phyloP scores from a whole-genome alignment of 352 stramenopile genomes.

The Phytophthora meadii region DNA sequence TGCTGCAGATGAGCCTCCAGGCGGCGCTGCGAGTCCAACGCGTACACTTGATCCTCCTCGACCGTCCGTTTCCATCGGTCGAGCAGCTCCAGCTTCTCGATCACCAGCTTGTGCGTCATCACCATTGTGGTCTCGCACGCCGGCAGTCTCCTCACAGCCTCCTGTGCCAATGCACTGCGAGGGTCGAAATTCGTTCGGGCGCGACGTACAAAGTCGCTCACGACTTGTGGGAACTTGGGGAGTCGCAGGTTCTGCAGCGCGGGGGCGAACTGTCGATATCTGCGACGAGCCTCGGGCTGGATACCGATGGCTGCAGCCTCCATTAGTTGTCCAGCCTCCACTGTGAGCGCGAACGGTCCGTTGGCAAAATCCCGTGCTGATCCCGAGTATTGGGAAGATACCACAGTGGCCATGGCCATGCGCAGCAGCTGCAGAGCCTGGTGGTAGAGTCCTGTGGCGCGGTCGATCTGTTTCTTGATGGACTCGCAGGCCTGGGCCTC shows the following conservation, averaged over 20 bases:
- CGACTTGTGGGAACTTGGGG: conserved; percentile 70
- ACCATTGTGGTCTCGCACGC: conserved; percentile 75
- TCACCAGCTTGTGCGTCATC: conserved; percentile 76
- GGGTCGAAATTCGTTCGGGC: conserved; percentile 68
- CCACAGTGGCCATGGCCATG: conserved; percentile 66
- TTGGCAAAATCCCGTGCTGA: conserved; percentile 75
- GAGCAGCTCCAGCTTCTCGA: conserved; percentile 78
- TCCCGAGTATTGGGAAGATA: conserved; percentile 71
- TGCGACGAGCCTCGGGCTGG: conserved; percentile 72
- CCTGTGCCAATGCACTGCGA: conserved; percentile 56
- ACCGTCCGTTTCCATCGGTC: conserved; percentile 68
- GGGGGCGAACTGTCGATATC: conserved; percentile 66
- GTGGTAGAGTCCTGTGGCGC: conserved; percentile 61
- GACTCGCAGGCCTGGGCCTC: conserved; percentile 75
- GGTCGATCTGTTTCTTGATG: conserved; percentile 75
- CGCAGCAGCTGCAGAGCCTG: conserved; percentile 72
- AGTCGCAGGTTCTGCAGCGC: conserved; percentile 55
- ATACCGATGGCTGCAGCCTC: conserved; percentile 62
- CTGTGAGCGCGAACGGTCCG: conserved; percentile 65
- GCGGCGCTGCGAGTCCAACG: conserved; percentile 50
- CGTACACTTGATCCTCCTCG: conserved; percentile 59
- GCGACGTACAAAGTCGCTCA: conserved; percentile 71
- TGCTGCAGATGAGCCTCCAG: conserved; percentile 71
- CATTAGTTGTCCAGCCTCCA: conserved; percentile 78
- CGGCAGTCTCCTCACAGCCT: conserved; percentile 69